Conservation (phyloP, 2,329 filamentous ascomycete genomes). For the Exophiala aquamarina region DNA sequence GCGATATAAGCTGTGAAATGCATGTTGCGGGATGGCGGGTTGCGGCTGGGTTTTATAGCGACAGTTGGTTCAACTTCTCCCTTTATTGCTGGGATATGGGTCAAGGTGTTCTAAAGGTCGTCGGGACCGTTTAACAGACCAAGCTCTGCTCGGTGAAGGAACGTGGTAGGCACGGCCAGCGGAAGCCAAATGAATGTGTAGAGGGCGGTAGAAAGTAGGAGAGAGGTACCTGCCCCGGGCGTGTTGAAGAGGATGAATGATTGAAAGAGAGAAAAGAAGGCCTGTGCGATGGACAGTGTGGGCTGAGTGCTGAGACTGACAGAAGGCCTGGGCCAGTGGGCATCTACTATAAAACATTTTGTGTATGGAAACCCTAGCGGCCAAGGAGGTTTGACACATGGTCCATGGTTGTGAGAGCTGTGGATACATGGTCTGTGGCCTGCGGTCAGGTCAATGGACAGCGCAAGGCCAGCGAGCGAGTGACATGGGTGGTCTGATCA, state of each 20-base stretch:
- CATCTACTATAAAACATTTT: conserved; percentile 16
- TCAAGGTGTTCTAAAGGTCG: conserved; percentile 11
- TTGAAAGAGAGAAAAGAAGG: conserved; percentile 6
- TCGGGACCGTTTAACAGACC: conserved; percentile 21
- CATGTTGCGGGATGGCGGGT: conserved; percentile 11
- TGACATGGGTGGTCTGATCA: too few relatives aligned
- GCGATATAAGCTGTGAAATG: conserved; percentile 16
- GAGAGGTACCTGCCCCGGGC: conserved; percentile 19
- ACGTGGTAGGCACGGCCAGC: conserved; percentile 23
- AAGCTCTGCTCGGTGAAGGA: conserved; percentile 22
- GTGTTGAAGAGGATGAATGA: conserved; percentile 8
- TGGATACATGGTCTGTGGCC: conserved; percentile 5
- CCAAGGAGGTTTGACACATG: conserved; percentile 14
- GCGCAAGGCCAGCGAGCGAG: background rate
- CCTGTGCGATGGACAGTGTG: conserved; percentile 12
- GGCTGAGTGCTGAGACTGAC: conserved; percentile 16
- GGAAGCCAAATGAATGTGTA: conserved; percentile 20
- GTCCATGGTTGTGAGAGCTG: conserved; percentile 1
- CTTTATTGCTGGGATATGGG: background rate
- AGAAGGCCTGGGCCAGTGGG: conserved; percentile 9
- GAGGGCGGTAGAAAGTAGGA: conserved; percentile 5
- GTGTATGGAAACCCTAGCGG: conserved; percentile 11
- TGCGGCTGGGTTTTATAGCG: conserved; percentile 4
- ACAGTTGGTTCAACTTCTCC: background rate
- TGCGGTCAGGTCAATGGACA: background rate